Base-by-base conservation (phyloP, 768 basidiomycete genomes). In the Psilocybe subaeruginosa region DNA sequence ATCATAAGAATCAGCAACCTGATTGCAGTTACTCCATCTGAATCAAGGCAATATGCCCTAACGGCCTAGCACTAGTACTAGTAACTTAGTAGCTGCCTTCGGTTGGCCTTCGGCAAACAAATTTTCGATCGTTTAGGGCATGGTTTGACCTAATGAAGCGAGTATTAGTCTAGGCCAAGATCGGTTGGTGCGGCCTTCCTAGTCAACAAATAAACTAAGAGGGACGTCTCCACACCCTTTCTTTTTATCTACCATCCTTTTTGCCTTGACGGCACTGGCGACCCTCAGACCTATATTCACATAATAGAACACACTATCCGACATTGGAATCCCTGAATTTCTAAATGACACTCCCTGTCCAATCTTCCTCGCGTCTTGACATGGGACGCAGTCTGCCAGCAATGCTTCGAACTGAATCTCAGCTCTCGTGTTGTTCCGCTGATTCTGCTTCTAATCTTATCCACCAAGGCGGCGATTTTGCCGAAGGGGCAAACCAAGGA, bases 361-460 rank as follows among this genome's bases (percentile, higher is more conserved):
- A 35, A 11, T 35, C 33, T 35, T 35, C 33, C 33, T 35, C 33
- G 33, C 33, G n/a, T 16, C 41, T 16, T 14, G 41, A n/a, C 3
- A 4, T 43, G 4, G 41, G 41, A 43, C 7, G 9, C 41, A 43
- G n/a, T 43, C 5, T 43, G n/a, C 41, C 41, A 43, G 14, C 41
- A n/a, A 43, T 43, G 41, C 57, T 53, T 58, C 54, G 51, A 29
- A 46, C 59, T 55, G 64, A 63, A 14, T 54, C 64, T n/a, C 60
- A 51, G 16, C 37, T 64, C 14, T 65, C 66, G 8, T 57, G 53
- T 43, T 54, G 50, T 17, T 66, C 68, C 2, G 33, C 45, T 7
- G 65, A 68, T 53, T 66, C 68, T 19, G 58, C 58, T 23, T 50
- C 55, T 23, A 65, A 70, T 29, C 64, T 67, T 50, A 53, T 68